Base-by-base conservation (phyloP, 177 flowering plant species). In the Vitis hybrid region DNA sequence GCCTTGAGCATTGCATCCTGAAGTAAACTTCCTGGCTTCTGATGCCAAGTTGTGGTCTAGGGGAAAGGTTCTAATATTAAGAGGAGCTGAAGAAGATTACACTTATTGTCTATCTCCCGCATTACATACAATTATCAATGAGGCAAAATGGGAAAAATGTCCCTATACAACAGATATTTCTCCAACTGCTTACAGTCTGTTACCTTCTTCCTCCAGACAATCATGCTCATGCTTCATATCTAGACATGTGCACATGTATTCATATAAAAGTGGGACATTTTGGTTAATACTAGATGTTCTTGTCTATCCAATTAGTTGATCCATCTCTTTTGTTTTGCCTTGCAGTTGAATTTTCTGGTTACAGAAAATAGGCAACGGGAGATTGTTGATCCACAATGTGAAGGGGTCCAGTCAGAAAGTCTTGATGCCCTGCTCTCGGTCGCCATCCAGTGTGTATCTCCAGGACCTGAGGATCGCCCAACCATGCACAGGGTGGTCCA, bases 401-500 rank as follows among this genome's bases (percentile, higher is more conserved):
- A 89, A 61, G 97, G 93, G 14, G 88, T 94, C 65, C 91, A 84
- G 74, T 27, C 69, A 11, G 98, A 91, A 74, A 88, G 87, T 83
- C 84, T 94, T 12, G 94, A 91, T 71, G 88, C 97, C 15, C 71
- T 94, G 73, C 86, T 94, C 63, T 81, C 88, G 41, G 68, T 92
- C 30, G 97, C 98, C 17, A 87, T 73, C 24, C 91, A 84, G 71
- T 94, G 98, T 71, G 97, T 92, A 46, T 94, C 97, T 69, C 84
- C 98, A 14, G 77, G 35, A 71, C 91, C 98, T 11, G 97, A 91
- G 74, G 97, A 94, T 17, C 83, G 97, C 9, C 97, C 97, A 5
- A 90, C 97, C 65, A 92, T 92, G 97, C 97, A 92, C 75, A 78
- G 94, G 77, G 94, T 93, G 61, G 87, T 91, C 58, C 97, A 91